A percentile compares a stretch with the other conserved stretches of the same genome.
phyloP scores from a whole-genome alignment of 139 green algal species.

The Closterium sp. region DNA sequence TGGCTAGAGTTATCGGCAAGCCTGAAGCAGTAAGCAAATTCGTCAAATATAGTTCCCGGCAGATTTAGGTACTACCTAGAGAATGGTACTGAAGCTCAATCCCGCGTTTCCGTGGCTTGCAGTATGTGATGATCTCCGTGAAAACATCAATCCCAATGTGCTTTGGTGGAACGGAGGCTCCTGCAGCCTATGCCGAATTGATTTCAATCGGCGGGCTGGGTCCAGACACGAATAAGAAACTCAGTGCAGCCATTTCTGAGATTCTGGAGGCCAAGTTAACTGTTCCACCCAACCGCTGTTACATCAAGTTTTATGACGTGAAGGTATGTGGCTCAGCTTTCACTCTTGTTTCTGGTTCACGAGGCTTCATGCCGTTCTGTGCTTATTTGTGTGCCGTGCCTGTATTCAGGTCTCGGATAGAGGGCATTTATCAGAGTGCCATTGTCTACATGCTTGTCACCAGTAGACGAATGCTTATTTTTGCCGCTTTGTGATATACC shows the following conservation, averaged over 20 bases:
- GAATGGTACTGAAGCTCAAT: neutral
- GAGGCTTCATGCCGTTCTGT: neutral
- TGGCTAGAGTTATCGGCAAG: slow-evolving; percentile 29
- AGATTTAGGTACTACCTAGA: no score
- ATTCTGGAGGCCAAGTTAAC: slow-evolving; percentile 50
- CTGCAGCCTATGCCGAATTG: slow-evolving; percentile 50
- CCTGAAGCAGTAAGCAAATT: slow-evolving; percentile 22
- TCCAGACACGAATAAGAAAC: slow-evolving; percentile 47
- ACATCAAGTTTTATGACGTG: slow-evolving; percentile 57
- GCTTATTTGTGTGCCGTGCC: neutral
- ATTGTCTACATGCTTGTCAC: neutral
- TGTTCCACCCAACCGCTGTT: slow-evolving; percentile 47
- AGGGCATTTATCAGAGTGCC: neutral
- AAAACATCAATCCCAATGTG: slow-evolving; percentile 47
- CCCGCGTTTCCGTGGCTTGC: slow-evolving; percentile 3
- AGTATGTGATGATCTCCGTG: slow-evolving; percentile 55
- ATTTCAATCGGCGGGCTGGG: slow-evolving; percentile 51
- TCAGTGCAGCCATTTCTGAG: slow-evolving; percentile 45
- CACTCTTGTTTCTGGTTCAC: neutral
- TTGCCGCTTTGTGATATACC: neutral
- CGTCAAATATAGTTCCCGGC: neutral
- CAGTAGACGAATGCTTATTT: neutral
- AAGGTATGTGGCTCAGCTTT: slow-evolving; percentile 43
- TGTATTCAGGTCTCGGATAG: slow-evolving; percentile 16
- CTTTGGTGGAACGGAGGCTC: slow-evolving; percentile 57